These are phyloP conservation scores for Galerina sulciceps DNA, from an alignment of 768 basidiomycete species.

Conservation along the genomic window DNA sequence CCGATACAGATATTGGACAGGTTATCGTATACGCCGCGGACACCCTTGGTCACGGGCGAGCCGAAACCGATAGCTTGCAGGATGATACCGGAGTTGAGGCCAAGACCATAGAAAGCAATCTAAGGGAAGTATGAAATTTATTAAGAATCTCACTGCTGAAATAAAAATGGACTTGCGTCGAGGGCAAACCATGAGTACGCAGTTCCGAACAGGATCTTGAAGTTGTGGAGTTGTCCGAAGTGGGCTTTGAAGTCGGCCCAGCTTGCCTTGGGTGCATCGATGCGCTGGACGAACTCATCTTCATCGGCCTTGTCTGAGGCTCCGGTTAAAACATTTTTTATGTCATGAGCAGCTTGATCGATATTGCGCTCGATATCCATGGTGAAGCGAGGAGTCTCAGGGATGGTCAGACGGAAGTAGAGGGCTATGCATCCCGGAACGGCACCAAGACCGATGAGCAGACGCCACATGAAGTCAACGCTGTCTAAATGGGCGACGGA, in stretches of 20 bases:
- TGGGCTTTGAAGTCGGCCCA: conserved; percentile 68
- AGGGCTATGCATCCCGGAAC: conserved; percentile 81
- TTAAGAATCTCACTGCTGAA: not conserved
- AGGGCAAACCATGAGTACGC: conserved; percentile 91
- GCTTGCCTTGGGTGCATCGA: conserved; percentile 70
- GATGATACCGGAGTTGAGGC: conserved; percentile 82
- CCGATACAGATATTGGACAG: conserved; percentile 72
- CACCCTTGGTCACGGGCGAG: conserved; percentile 35
- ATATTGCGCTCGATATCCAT: conserved; percentile 93
- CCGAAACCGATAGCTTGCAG: conserved; percentile 80
- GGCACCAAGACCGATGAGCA: conserved; percentile 87
- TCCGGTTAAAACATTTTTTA: conserved; percentile 64
- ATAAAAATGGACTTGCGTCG: conserved; percentile 51
- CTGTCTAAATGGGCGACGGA: conserved; percentile 40
- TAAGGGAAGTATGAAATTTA: conserved; percentile 25
- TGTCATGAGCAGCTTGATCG: conserved; percentile 73
- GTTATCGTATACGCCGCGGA: conserved; percentile 52
- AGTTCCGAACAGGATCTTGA: conserved; percentile 78
- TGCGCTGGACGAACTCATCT: conserved; percentile 61
- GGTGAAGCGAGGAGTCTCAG: conserved; percentile 89
- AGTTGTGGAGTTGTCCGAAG: conserved; percentile 78
- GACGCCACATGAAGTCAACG: conserved; percentile 84
- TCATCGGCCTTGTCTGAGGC: conserved; percentile 53
- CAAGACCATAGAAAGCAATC: conserved; percentile 90
- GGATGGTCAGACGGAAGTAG: conserved; percentile 93